These are phyloP conservation scores for Fusarium camptoceras DNA, from an alignment of 2,329 filamentous ascomycete species.

Conservation along the genomic window DNA sequence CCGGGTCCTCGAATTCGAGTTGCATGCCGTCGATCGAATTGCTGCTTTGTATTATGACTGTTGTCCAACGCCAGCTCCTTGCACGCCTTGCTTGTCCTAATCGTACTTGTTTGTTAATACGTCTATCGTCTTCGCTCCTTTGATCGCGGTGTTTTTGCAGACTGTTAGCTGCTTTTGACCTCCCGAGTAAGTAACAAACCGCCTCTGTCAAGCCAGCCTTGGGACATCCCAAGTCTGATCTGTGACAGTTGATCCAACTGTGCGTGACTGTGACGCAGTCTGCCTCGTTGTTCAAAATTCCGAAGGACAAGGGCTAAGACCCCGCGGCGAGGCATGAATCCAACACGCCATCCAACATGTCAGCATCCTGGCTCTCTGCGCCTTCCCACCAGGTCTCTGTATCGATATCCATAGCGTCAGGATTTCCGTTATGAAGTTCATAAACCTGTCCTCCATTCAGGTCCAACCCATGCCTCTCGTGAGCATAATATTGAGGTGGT, in stretches of 20 bases:
- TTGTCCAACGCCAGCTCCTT: slow-evolving; percentile 45
- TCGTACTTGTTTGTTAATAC: slow-evolving; percentile 14
- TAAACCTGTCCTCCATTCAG: slow-evolving; percentile 53
- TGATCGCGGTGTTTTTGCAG: background rate
- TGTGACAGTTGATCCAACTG: background rate
- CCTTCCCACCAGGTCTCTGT: slow-evolving; percentile 72
- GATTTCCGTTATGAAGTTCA: slow-evolving; percentile 61
- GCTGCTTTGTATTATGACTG: slow-evolving; percentile 22
- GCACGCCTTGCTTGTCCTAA: slow-evolving; percentile 36
- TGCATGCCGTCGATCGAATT: slow-evolving; percentile 22
- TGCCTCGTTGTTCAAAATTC: background rate
- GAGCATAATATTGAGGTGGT: slow-evolving; percentile 42
- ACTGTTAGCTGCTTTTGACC: slow-evolving; percentile 1
- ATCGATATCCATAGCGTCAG: slow-evolving; percentile 71
- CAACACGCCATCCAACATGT: slow-evolving; percentile 66
- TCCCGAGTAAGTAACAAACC: background rate
- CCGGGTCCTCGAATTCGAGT: slow-evolving; percentile 25
- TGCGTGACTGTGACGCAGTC: background rate
- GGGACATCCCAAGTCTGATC: background rate
- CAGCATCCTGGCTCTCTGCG: slow-evolving; percentile 62
- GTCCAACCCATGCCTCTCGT: slow-evolving; percentile 48
- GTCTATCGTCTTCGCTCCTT: background rate
- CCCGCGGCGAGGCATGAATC: slow-evolving; percentile 66
- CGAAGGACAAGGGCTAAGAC: slow-evolving; percentile 42
- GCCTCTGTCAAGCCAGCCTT: background rate